Evolutionary conservation across 139 green algal genomes (phyloP).

Genomic region (Micractinium conductrix): DNA sequence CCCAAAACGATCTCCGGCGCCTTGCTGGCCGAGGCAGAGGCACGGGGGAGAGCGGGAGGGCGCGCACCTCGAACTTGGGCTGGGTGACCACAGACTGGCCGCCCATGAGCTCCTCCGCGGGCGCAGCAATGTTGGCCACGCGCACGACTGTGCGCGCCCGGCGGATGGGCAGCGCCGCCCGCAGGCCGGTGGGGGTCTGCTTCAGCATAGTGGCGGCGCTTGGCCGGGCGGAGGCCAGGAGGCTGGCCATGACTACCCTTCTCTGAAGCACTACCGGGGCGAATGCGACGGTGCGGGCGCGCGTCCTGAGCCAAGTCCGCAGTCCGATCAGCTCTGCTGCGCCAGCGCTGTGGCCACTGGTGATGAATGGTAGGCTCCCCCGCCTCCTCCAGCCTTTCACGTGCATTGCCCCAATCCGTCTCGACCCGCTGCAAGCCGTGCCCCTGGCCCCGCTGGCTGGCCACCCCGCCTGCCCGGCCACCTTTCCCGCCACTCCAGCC

Average conservation of each 20-base stretch:
- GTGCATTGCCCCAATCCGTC: no score
- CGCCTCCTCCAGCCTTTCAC: no score
- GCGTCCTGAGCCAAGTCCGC: no score
- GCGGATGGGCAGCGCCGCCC: constrained; percentile 22
- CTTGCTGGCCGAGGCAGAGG: not conserved
- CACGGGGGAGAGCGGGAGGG: not conserved
- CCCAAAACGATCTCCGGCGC: not conserved
- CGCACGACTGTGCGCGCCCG: not conserved
- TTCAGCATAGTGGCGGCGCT: no score
- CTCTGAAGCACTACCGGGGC: not conserved
- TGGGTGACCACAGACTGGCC: not conserved
- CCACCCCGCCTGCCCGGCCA: not conserved
- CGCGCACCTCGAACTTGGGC: constrained; percentile 16
- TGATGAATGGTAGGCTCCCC: constrained; percentile 5
- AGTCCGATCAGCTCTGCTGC: not conserved
- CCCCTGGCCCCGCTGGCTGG: no score
- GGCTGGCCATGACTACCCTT: not conserved
- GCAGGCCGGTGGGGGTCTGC: no score
- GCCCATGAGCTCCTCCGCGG: constrained; percentile 24
- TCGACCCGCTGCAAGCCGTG: no score
- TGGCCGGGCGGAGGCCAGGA: no score
- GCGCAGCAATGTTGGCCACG: constrained; percentile 21
- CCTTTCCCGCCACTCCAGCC: no score
- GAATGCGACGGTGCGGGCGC: not conserved
- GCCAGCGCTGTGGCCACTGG: no score